Base-by-base conservation (phyloP, 2,329 filamentous ascomycete species). In the Fonsecaea nubica region DNA sequence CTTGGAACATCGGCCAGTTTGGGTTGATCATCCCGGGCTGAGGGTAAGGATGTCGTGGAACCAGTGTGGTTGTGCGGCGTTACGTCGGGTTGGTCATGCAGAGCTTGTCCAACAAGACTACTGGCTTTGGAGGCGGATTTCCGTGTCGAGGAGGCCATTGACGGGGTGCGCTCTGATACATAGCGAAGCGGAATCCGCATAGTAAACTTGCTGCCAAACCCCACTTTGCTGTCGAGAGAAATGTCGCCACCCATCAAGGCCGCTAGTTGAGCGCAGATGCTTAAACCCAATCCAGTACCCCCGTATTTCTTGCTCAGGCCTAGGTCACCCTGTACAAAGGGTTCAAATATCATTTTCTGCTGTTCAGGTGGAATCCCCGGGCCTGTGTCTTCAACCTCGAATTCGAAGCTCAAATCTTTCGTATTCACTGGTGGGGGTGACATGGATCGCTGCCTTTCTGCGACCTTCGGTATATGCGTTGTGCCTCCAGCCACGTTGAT, bases 241-340 rank as follows among this genome's bases (percentile, higher is more conserved):
- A 97, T 91, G 0, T 81, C 86, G 9, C 93, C 93, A 58, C 89
- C 89, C 92, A 97, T 96, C 15, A 97, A 80, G 15, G 83, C 87
- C 2, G 92, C 91, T 42, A 97, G 82, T 76, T 97, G 93, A 21
- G 92, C 90, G 78, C 92, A 96, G 73, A 97, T 97, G 74, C 91
- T 94, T 62, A 97, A 78, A 1, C 93, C 93, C 1, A 97, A 81
- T 3, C 93, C 93, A 0, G 93, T 97, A 15, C 93, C 93, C 18
- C 92, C 92, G 75, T 90, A 96, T 74, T 95, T 95, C 77, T 92
- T 96, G 80, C 91, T 96, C 15, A 97, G 80, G 0, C 92, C 91
- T 1, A 95, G 81, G 75, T 97, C 93, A n/a, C 91, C 93, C 77
- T 97, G 93, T 0, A 97, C 91, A 75, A 97, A 97, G 0, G 93